phyloP scores from a whole-genome alignment of 108 stramenopile species.

The Chaetoceros muelleri region DNA sequence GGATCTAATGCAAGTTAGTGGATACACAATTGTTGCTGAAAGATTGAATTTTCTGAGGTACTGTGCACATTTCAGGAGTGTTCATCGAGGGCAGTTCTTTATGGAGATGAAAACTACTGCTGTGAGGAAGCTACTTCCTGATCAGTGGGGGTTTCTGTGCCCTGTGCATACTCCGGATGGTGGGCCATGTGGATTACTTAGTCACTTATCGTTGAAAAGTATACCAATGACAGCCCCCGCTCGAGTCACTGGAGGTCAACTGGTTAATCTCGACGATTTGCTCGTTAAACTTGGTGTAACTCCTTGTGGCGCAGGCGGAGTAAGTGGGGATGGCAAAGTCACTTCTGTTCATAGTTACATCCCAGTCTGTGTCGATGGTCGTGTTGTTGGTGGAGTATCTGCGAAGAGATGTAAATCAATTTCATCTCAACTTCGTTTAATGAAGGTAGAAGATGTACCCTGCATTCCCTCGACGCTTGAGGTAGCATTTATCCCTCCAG shows the following conservation, averaged over 20 bases:
- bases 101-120: constrained; percentile 99
- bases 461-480: constrained; percentile 58
- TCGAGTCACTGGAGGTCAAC: constrained; percentile 22
- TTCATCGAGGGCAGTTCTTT: constrained; percentile 98
- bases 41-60: constrained; percentile 93
- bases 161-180: constrained; percentile 99
- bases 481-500: constrained; percentile 65
- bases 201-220: constrained; percentile 85
- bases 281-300: constrained; percentile 58
- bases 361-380: constrained; percentile 72
- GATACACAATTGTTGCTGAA: constrained; percentile 98
- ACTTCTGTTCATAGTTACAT: constrained; percentile 36
- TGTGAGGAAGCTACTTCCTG: constrained; percentile 95
- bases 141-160: constrained; percentile 98
- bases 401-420: constrained; percentile 50
- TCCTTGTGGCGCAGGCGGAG: constrained; percentile 54
- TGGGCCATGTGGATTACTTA: constrained; percentile 95
- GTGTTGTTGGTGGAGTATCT: constrained; percentile 55
- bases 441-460: constrained; percentile 60
- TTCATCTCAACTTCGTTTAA: constrained; percentile 42
- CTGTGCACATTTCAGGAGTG: constrained; percentile 94
- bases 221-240: constrained; percentile 55
- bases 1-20: constrained; percentile 97
- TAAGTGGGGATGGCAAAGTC: constrained; percentile 48
- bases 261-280: constrained; percentile 46